Percentiles rank a stretch among this genome's conserved stretches.
Evolutionary conservation across 1,139 yeast species (phyloP).

Genomic region (Zygosaccharomyces sapae): DNA sequence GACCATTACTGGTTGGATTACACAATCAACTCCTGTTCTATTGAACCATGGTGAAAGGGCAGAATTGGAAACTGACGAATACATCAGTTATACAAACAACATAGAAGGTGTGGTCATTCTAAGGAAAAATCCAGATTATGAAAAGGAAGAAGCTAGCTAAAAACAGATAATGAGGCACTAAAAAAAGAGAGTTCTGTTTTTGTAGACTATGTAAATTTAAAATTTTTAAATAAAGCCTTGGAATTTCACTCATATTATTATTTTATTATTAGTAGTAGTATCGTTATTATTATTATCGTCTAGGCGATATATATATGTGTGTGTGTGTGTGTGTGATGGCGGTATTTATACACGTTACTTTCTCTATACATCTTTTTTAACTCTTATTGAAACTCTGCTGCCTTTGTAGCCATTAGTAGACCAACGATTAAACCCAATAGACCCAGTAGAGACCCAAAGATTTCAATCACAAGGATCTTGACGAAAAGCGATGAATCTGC

Average conservation of each 20-base stretch:
- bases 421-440: slow-evolving; percentile 94
- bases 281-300: not conserved
- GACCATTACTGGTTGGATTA: slow-evolving; percentile 98
- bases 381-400: slow-evolving; percentile 61
- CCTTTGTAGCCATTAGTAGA: slow-evolving; percentile 92
- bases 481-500: slow-evolving; percentile 94
- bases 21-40: slow-evolving; percentile 95
- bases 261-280: not conserved
- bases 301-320: slow-evolving; percentile 6
- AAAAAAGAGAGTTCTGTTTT: not conserved
- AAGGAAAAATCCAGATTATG: slow-evolving; percentile 82
- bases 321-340: slow-evolving; percentile 1
- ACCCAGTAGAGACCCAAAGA: slow-evolving; percentile 94
- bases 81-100: slow-evolving; percentile 72
- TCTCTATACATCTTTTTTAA: not conserved
- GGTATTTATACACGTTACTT: not conserved
- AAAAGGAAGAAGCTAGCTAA: slow-evolving; percentile 46
- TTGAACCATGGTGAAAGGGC: slow-evolving; percentile 94
- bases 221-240: not conserved
- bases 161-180: not conserved
- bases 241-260: not conserved
- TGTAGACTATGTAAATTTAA: slow-evolving; percentile 9
- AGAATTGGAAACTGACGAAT: slow-evolving; percentile 86
- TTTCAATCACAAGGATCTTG: slow-evolving; percentile 92
- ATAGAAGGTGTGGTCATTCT: slow-evolving; percentile 91